These are phyloP conservation scores for Podila epicladia DNA, from an alignment of 192 early-diverging fungal species.

Conservation along the genomic window DNA sequence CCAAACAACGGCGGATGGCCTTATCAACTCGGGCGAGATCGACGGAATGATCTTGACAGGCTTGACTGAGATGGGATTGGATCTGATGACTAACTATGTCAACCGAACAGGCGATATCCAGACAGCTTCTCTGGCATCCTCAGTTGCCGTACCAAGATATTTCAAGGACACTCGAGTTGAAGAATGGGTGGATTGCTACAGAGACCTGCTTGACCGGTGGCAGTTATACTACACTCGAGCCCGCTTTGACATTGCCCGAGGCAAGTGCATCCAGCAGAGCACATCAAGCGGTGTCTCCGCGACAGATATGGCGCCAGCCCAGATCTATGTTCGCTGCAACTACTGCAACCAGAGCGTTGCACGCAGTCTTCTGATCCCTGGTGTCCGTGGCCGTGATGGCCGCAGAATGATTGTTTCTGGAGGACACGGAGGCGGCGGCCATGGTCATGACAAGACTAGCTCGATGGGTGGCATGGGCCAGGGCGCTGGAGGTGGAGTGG, in stretches of 20 bases:
- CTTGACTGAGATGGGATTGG: slow-evolving; percentile 69
- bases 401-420: slow-evolving; percentile 52
- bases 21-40: slow-evolving; percentile 75
- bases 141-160: slow-evolving; percentile 67
- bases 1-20: slow-evolving; percentile 57
- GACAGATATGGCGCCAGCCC: slow-evolving; percentile 71
- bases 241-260: slow-evolving; percentile 89
- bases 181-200: slow-evolving; percentile 88
- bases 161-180: slow-evolving; percentile 69
- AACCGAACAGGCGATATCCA: slow-evolving; percentile 93
- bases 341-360: slow-evolving; percentile 81
- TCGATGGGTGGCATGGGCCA: slow-evolving; percentile 39
- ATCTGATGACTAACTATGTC: slow-evolving; percentile 82
- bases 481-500: slow-evolving; percentile 15
- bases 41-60: slow-evolving; percentile 90
- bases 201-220: slow-evolving; percentile 86
- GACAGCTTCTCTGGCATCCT: slow-evolving; percentile 79
- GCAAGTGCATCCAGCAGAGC: slow-evolving; percentile 66
- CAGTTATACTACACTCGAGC: slow-evolving; percentile 88
- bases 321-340: slow-evolving; percentile 88
- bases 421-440: slow-evolving; percentile 13
- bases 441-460: slow-evolving; percentile 45
- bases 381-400: slow-evolving; percentile 58
- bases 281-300: slow-evolving; percentile 51
- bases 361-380: slow-evolving; percentile 60